phyloP scores from a whole-genome alignment of 257 asterid species.

The Solanum corneliomulleri region DNA sequence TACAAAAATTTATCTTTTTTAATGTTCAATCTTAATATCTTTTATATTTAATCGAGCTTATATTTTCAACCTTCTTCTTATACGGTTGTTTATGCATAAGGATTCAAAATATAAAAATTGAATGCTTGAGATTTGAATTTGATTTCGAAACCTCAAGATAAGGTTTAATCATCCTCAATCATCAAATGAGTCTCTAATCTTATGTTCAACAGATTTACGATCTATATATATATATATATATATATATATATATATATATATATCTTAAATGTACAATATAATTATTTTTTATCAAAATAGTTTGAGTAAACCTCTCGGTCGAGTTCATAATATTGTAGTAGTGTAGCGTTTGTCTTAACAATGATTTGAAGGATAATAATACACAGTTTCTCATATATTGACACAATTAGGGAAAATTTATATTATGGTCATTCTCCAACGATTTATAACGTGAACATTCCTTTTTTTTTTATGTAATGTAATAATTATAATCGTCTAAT shows the following conservation, averaged over 20 bases:
- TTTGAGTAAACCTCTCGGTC: not conserved
- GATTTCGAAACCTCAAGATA: too few relatives aligned
- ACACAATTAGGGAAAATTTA: not conserved
- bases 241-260: too few relatives aligned
- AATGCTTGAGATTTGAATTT: not conserved
- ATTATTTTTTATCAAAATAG: too few relatives aligned
- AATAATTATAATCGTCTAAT: not conserved
- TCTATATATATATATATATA: too few relatives aligned
- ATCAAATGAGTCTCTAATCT: rapidly evolving
- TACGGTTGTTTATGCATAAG: not conserved
- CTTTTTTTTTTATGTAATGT: not conserved
- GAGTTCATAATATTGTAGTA: not conserved
- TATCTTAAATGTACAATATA: too few relatives aligned
- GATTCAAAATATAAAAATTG: not conserved
- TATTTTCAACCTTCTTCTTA: not conserved
- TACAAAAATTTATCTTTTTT: not conserved
- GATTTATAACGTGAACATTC: not conserved
- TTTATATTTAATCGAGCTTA: not conserved
- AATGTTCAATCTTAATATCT: not conserved
- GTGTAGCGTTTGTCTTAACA: not conserved
- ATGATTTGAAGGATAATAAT: not conserved
- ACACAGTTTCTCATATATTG: not conserved
- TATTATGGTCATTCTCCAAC: not conserved
- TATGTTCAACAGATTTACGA: not conserved
- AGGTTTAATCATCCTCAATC: rapidly evolving